A percentile compares a stretch with the other conserved stretches of the same genome.
phyloP scores from a whole-genome alignment of 192 early-diverging fungal genomes.

The Mortierella alpina region DNA sequence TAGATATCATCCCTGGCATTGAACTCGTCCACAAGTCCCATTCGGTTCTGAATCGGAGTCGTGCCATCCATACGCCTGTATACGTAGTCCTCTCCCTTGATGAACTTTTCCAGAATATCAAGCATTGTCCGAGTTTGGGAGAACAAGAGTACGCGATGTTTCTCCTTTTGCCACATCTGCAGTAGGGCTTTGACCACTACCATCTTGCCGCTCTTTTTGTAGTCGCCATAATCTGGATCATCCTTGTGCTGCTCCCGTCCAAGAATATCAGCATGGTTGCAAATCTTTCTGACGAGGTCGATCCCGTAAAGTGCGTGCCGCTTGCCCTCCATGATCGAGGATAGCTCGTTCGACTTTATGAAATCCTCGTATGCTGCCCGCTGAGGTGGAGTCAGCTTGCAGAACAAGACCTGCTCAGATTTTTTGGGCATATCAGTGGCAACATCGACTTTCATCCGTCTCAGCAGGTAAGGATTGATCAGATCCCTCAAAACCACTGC shows the following conservation, averaged over 20 bases:
- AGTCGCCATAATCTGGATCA: slow-evolving; percentile 71
- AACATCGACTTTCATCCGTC: slow-evolving; percentile 93
- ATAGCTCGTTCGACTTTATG: slow-evolving; percentile 78
- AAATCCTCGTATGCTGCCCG: slow-evolving; percentile 78
- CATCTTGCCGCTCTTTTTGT: slow-evolving; percentile 85
- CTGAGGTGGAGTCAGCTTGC: slow-evolving; percentile 83
- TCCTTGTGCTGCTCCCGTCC: slow-evolving; percentile 39
- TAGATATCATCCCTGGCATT: slow-evolving; percentile 74
- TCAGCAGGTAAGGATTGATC: slow-evolving; percentile 92
- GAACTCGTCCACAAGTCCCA: slow-evolving; percentile 89
- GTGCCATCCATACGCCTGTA: slow-evolving; percentile 97
- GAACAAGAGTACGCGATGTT: slow-evolving; percentile 91
- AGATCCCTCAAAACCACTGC: slow-evolving; percentile 91
- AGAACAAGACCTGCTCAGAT: slow-evolving; percentile 93
- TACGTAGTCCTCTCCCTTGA: slow-evolving; percentile 63
- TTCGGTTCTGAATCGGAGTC: slow-evolving; percentile 89
- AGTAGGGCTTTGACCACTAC: slow-evolving; percentile 87
- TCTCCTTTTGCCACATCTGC: slow-evolving; percentile 85
- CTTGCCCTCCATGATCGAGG: slow-evolving; percentile 80
- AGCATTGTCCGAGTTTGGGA: slow-evolving; percentile 95
- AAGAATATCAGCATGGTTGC: slow-evolving; percentile 93
- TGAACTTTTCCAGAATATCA: slow-evolving; percentile 89
- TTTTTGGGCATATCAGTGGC: slow-evolving; percentile 91
- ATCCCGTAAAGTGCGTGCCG: slow-evolving; percentile 90
- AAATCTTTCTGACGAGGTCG: slow-evolving; percentile 94